Evolutionary conservation across 768 basidiomycete species (phyloP).

Genomic region (Lentinula edodes): DNA sequence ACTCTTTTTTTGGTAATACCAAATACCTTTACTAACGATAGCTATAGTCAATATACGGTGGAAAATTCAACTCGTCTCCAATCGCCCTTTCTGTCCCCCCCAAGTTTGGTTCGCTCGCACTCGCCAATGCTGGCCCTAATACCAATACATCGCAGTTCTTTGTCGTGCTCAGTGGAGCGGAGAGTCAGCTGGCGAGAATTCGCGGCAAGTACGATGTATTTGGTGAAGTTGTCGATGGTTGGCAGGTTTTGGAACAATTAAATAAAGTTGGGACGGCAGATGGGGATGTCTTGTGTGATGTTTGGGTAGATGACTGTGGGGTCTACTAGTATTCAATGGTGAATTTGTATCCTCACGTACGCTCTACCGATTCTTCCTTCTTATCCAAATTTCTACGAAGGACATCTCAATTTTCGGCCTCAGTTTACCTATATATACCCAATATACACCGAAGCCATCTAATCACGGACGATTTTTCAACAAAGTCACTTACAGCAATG

Average conservation of each 20-base stretch:
- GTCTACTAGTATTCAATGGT: background rate
- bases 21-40: background rate
- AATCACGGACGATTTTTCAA: too few species aligned
- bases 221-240: constrained; percentile 1
- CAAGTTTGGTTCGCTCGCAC: background rate
- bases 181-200: background rate
- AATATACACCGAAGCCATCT: too few species aligned
- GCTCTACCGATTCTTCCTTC: too few species aligned
- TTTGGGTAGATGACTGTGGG: constrained; percentile 2
- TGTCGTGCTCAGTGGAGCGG: background rate
- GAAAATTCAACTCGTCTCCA: background rate
- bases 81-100: background rate
- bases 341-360: background rate
- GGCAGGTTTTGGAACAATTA: background rate
- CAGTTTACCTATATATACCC: too few species aligned
- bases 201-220: constrained; percentile 1
- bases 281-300: background rate
- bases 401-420: too few species aligned
- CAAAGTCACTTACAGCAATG: too few species aligned
- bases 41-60: background rate
- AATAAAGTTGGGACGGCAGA: constrained; percentile 1
- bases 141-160: constrained; percentile 2
- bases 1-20: too few species aligned
- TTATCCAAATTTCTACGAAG: too few species aligned
- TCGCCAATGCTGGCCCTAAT: background rate